Evolutionary conservation across 2,329 filamentous ascomycete species (phyloP).

Genomic region (Coniochaeta prunicola): DNA sequence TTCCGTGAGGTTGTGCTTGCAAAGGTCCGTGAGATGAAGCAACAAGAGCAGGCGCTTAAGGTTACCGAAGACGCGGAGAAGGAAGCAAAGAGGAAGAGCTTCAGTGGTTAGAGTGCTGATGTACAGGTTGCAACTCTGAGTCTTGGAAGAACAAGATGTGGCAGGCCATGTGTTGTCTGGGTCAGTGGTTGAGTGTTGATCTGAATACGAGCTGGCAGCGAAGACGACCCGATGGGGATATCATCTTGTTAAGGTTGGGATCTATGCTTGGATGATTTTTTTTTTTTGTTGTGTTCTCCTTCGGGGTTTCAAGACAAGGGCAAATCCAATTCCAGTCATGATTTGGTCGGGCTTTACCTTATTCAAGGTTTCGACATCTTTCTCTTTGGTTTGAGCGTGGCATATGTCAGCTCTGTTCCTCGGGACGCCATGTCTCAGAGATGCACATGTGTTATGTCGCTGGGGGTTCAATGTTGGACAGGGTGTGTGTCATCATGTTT

Average conservation of each 20-base stretch:
- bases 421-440: too few relatives aligned
- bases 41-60: conserved; percentile 65
- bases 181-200: background rate
- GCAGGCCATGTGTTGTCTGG: background rate
- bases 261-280: background rate
- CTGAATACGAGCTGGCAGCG: background rate
- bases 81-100: conserved; percentile 28
- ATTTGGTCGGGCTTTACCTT: background rate
- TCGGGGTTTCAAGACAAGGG: background rate
- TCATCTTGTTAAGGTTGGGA: background rate
- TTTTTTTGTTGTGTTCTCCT: background rate
- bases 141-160: background rate
- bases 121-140: background rate
- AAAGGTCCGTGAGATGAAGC: conserved; percentile 89
- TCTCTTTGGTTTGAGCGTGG: too few relatives aligned
- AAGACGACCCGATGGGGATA: background rate
- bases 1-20: conserved; percentile 92
- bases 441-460: too few relatives aligned
- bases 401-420: too few relatives aligned
- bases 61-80: conserved; percentile 51
- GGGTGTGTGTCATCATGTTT: too few relatives aligned
- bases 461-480: too few relatives aligned
- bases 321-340: background rate
- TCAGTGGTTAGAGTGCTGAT: conserved; percentile 11
- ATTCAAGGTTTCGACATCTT: too few relatives aligned